Percentiles rank a stretch among this genome's conserved stretches.
phyloP scores from a whole-genome alignment of 1,284 basidiomycete species.

The Moniliophthora roreri region DNA sequence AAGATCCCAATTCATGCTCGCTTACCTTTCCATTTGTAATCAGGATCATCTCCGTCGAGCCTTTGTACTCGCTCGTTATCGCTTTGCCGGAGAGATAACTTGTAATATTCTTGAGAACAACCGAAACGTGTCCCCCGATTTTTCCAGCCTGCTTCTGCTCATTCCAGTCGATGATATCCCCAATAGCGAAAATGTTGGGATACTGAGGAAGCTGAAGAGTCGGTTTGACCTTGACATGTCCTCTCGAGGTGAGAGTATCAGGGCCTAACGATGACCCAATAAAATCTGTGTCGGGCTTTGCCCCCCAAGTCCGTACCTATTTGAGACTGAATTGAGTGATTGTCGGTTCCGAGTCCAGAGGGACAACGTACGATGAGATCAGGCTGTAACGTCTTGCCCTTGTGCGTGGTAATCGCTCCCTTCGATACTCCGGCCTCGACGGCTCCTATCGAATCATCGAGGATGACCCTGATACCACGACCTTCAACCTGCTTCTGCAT shows the following conservation, averaged over 20 bases:
- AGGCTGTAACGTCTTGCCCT: slow-evolving; percentile 50
- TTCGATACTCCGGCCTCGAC: slow-evolving; percentile 32
- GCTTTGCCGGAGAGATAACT: slow-evolving; percentile 37
- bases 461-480: slow-evolving; percentile 50
- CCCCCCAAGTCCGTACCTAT: slow-evolving; percentile 47
- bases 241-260: slow-evolving; percentile 37
- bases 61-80: slow-evolving; percentile 46
- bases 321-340: no score
- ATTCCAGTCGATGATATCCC: slow-evolving; percentile 57
- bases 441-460: slow-evolving; percentile 55
- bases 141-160: slow-evolving; percentile 64
- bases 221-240: slow-evolving; percentile 47
- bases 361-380: slow-evolving; percentile 54
- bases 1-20: not conserved
- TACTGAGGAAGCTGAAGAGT: slow-evolving; percentile 51
- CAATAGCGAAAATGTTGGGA: slow-evolving; percentile 54
- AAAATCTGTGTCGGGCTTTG: slow-evolving; percentile 40
- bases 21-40: slow-evolving; percentile 61
- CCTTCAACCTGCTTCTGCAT: slow-evolving; percentile 40
- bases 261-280: slow-evolving; percentile 41
- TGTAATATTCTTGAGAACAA: slow-evolving; percentile 48
- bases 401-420: slow-evolving; percentile 44
- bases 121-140: slow-evolving; percentile 37
- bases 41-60: slow-evolving; percentile 50
- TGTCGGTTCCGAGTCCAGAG: not conserved